Evolutionary conservation across 208 protist species (phyloP), one percentile per base, ranked within the genome.

Genomic region (Trypanosoma theileri): DNA sequence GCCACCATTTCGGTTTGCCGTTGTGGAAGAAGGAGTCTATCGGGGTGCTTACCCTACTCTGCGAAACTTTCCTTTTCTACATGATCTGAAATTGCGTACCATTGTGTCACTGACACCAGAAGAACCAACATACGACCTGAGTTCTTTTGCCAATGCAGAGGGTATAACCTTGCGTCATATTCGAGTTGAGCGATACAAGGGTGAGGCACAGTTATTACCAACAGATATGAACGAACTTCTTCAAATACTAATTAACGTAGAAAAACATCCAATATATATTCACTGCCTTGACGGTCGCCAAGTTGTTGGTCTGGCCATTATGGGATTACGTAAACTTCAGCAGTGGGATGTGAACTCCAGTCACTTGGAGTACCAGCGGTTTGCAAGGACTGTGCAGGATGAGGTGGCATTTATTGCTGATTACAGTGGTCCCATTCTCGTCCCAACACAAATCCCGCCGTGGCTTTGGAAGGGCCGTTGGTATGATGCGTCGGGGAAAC

Each of bases 271-370:
- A 4, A 41, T 94, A 19, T 93, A 91, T 72, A 62, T 95, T 22
- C 91, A 96, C 79, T 96, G 91, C 66, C 84, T 96, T 19, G 91
- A 96, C 58, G 91, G 91, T 24, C 69, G 83, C 6, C 81, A 95
- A 60, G 81, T 92, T 26, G 73, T 82, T 16, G 87, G 91, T 16
- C 62, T 91, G 9, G 68, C 89, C 17, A 65, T 95, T 17, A 90
- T 96, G 80, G 91, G 77, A 4, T 68, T 96, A 35, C 77, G 91
- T 9, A 93, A 91, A 71, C 77, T 96, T 40, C 81, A 84, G 67
- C 63, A 80, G 21, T 96, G 91, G 88, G 78, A 85, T 53, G 53
- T 77, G 12, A 71, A 65, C 16, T 59, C 64, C 4, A 85, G 74
- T 55, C 76, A 86, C 59, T 56, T 65, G 62, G 88, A 96, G 73